Evolutionary conservation across 1,284 basidiomycete species (phyloP).

Genomic region (Pholiota adiposa): DNA sequence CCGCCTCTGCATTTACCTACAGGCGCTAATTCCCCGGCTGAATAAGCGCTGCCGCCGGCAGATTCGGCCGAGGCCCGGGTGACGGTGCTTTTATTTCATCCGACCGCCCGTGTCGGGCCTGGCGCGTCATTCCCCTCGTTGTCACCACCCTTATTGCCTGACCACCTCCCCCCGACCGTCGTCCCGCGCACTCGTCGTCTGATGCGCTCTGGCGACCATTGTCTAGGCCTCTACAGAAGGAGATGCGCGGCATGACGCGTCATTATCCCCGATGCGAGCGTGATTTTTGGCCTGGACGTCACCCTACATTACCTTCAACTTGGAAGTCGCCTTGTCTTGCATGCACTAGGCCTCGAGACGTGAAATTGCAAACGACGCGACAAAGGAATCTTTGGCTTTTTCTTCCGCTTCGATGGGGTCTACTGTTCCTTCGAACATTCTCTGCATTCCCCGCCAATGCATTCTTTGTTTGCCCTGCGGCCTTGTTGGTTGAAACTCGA

Average conservation of each 20-base stretch:
- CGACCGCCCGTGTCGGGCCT: background rate
- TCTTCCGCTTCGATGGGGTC: background rate
- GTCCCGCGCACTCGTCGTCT: background rate
- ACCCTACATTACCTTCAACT: background rate
- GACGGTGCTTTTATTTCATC: background rate
- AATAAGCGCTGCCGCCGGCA: background rate
- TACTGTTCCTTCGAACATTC: background rate
- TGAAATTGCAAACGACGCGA: background rate
- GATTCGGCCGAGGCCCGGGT: background rate
- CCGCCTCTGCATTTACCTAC: background rate
- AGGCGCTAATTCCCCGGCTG: background rate
- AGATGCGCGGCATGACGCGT: constrained; percentile 1
- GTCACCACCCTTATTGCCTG: background rate
- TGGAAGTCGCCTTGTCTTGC: background rate
- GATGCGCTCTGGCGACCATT: background rate
- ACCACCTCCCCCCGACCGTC: background rate
- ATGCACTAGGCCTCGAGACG: background rate
- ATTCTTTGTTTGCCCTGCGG: background rate
- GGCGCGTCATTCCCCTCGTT: background rate
- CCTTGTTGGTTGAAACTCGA: background rate
- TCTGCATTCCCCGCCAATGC: background rate
- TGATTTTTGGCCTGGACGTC: background rate
- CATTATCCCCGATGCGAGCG: background rate
- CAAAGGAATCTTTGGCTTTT: background rate
- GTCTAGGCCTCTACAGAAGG: background rate